phyloP scores from a whole-genome alignment of 2,329 filamentous ascomycete genomes.

The Venturia aucupariae region DNA sequence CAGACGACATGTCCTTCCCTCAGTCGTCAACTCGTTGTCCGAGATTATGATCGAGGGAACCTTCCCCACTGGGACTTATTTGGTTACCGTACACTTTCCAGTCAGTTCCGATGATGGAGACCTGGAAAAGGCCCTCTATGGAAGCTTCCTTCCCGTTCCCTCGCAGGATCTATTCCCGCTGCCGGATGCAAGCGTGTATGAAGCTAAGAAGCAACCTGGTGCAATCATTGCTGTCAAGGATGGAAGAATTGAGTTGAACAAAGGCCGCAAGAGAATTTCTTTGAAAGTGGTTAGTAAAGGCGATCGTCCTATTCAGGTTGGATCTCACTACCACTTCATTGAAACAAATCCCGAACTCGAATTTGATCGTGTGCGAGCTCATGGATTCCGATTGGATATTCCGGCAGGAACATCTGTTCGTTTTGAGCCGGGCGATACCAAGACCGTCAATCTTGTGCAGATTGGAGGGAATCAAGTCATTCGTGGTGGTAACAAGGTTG shows the following conservation, averaged over 20 bases:
- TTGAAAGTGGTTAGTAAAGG: slow-evolving; percentile 77
- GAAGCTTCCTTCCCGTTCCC: slow-evolving; percentile 80
- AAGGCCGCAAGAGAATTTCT: slow-evolving; percentile 61
- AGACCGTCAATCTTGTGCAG: slow-evolving; percentile 81
- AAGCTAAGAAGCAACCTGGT: slow-evolving; percentile 61
- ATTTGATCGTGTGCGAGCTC: slow-evolving; percentile 75
- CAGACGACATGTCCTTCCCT: slow-evolving; percentile 79
- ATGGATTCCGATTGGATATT: slow-evolving; percentile 83
- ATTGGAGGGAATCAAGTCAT: slow-evolving; percentile 76
- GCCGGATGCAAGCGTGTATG: slow-evolving; percentile 56
- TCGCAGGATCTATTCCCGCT: slow-evolving; percentile 57
- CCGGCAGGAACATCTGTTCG: slow-evolving; percentile 83
- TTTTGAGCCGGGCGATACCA: slow-evolving; percentile 88
- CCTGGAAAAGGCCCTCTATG: slow-evolving; percentile 78
- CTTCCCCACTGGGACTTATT: slow-evolving; percentile 81
- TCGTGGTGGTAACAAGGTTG: slow-evolving; percentile 72
- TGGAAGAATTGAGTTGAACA: slow-evolving; percentile 59
- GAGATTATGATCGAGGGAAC: slow-evolving; percentile 93
- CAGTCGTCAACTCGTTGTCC: slow-evolving; percentile 66
- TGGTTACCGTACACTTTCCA: slow-evolving; percentile 89
- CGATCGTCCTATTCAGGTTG: slow-evolving; percentile 81
- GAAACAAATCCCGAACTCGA: slow-evolving; percentile 86
- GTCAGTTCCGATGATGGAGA: slow-evolving; percentile 80
- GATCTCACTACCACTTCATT: slow-evolving; percentile 93
- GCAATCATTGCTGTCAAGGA: slow-evolving; percentile 65